Conservation (phyloP, 306 rosid genomes). For the Prosopis cineraria region DNA sequence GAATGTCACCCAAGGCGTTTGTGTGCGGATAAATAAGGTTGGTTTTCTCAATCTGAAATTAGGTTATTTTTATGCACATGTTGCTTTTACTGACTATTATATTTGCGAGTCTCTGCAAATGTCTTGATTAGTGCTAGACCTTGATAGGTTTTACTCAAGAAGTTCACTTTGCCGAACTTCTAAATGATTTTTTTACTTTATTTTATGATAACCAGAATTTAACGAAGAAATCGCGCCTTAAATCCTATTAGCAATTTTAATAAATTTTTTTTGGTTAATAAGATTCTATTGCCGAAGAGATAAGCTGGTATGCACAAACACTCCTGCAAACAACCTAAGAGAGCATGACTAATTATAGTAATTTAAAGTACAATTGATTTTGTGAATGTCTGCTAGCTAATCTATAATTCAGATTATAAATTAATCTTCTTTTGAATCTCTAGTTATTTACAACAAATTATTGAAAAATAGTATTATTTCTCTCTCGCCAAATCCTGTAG, state of each 20-base stretch:
- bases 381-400: neutral
- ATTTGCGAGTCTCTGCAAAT: neutral
- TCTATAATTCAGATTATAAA: neutral
- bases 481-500: neutral
- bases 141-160: neutral
- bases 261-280: neutral
- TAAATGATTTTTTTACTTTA: neutral
- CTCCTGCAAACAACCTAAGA: no score
- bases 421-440: neutral
- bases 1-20: slow-evolving; percentile 40
- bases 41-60: slow-evolving; percentile 9
- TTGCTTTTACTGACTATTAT: slow-evolving; percentile 13
- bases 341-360: no score
- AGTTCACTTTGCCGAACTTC: slow-evolving; percentile 2
- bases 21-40: slow-evolving; percentile 51
- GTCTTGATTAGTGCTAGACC: neutral
- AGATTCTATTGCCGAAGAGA: neutral
- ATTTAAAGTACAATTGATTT: neutral
- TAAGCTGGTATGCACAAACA: no score
- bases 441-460: no score
- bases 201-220: neutral
- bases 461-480: neutral
- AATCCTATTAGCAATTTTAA: neutral
- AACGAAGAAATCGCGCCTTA: neutral
- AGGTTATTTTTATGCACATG: slow-evolving; percentile 45